A percentile compares a stretch with the other conserved stretches of the same genome.
Conservation (phyloP, 2,329 filamentous ascomycete species). For the Exutisphaerella laricina region DNA sequence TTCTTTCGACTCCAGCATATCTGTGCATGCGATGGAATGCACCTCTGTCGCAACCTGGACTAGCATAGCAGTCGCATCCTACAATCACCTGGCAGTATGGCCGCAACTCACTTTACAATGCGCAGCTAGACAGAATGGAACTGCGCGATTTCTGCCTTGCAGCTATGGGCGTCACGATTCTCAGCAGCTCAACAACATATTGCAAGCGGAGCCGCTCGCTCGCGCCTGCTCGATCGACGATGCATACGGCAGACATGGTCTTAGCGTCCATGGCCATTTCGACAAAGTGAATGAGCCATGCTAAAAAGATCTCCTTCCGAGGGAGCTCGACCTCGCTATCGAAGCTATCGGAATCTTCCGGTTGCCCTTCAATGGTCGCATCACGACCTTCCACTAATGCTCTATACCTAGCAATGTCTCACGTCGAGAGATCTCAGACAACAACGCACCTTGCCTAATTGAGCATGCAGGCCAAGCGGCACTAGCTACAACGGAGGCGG, state of each 20-base stretch:
- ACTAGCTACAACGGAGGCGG: neutral
- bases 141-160: no score
- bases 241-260: constrained; percentile 13
- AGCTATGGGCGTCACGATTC: no score
- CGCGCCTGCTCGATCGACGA: constrained; percentile 10
- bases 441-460: neutral
- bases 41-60: no score
- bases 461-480: constrained; percentile 1
- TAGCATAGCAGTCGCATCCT: no score
- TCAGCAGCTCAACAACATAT: no score
- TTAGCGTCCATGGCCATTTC: constrained; percentile 6
- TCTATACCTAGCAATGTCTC: constrained; percentile 1
- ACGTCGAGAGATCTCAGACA: neutral
- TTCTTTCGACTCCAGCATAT: constrained; percentile 1
- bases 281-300: neutral
- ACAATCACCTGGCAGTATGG: no score
- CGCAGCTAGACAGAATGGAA: no score
- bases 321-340: neutral
- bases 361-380: neutral
- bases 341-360: constrained; percentile 1
- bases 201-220: no score
- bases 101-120: no score
- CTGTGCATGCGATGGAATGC: no score
- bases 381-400: neutral
- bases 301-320: neutral